These are phyloP conservation scores for Pyrus hybrid DNA, from an alignment of 331 rosid genomes.

Conservation along the genomic window DNA sequence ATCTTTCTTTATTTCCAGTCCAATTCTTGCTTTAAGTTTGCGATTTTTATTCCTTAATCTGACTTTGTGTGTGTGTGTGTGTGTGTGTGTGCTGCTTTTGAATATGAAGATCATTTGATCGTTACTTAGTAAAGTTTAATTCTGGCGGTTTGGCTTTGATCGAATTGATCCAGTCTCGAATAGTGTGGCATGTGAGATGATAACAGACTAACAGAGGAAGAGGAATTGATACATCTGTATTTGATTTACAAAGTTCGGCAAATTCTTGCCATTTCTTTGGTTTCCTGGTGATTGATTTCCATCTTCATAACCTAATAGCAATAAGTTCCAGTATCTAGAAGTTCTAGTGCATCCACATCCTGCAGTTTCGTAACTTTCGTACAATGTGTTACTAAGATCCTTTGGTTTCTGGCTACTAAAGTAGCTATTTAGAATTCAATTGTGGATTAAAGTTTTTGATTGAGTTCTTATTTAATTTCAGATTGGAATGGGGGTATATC, in stretches of 20 bases:
- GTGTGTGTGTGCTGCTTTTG: neutral
- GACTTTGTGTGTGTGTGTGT: neutral
- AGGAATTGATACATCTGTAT: neutral
- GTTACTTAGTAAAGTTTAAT: too few relatives aligned
- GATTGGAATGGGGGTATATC: conserved; percentile 74
- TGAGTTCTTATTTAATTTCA: conserved; percentile 13
- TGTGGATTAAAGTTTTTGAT: neutral
- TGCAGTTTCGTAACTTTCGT: neutral
- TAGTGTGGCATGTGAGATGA: too few relatives aligned
- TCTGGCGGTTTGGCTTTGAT: neutral
- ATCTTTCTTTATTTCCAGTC: neutral
- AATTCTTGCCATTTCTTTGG: neutral
- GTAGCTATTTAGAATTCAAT: neutral
- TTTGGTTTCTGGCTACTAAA: neutral
- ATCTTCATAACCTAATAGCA: neutral
- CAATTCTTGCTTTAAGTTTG: neutral
- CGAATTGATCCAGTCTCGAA: neutral
- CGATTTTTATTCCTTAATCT: neutral
- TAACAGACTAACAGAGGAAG: too few relatives aligned
- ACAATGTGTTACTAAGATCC: neutral
- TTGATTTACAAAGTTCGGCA: neutral
- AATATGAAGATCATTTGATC: neutral
- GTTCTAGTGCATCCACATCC: neutral
- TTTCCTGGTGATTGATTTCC: neutral
- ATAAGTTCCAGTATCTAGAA: neutral